Percentiles rank a stretch among this genome's conserved stretches.
phyloP scores from a whole-genome alignment of 2,329 filamentous ascomycete genomes.

The Pezicula radicicola region DNA sequence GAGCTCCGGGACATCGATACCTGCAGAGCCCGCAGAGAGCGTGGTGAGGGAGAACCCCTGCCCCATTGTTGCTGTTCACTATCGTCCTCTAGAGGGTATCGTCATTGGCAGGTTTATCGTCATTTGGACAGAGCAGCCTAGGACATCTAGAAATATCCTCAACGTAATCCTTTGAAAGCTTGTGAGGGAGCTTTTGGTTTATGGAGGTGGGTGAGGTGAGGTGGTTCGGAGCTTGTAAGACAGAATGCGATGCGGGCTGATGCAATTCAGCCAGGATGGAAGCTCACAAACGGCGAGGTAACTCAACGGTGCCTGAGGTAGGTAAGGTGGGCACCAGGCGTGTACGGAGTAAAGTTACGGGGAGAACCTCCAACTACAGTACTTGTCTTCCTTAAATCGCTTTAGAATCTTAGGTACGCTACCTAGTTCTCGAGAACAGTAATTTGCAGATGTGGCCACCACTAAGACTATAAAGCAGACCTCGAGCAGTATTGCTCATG shows the following conservation, averaged over 20 bases:
- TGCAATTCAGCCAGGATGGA: too few species aligned
- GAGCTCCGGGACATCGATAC: slow-evolving; percentile 91
- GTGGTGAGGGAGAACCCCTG: slow-evolving; percentile 95
- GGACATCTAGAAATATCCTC: slow-evolving; percentile 16
- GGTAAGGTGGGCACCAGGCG: too few species aligned
- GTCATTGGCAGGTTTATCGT: slow-evolving; percentile 5
- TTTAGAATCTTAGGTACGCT: background rate
- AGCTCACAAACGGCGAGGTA: too few species aligned
- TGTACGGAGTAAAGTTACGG: too few species aligned
- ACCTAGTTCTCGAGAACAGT: too few species aligned
- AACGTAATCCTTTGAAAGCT: slow-evolving; percentile 7
- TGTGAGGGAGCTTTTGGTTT: too few species aligned
- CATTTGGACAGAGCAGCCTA: slow-evolving; percentile 21
- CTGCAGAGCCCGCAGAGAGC: slow-evolving; percentile 85
- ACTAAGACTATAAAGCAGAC: too few species aligned
- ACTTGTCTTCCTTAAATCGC: background rate
- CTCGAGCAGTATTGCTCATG: too few species aligned
- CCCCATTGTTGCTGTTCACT: slow-evolving; percentile 61
- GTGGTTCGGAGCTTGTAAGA: too few species aligned
- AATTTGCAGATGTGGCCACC: too few species aligned
- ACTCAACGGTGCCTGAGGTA: too few species aligned
- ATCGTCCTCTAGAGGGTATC: background rate
- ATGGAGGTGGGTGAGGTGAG: background rate
- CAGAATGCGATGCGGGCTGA: too few species aligned
- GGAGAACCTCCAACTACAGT: background rate